Evolutionary conservation across 2,329 filamentous ascomycete species (phyloP).

Genomic region (Alternaria dauci): DNA sequence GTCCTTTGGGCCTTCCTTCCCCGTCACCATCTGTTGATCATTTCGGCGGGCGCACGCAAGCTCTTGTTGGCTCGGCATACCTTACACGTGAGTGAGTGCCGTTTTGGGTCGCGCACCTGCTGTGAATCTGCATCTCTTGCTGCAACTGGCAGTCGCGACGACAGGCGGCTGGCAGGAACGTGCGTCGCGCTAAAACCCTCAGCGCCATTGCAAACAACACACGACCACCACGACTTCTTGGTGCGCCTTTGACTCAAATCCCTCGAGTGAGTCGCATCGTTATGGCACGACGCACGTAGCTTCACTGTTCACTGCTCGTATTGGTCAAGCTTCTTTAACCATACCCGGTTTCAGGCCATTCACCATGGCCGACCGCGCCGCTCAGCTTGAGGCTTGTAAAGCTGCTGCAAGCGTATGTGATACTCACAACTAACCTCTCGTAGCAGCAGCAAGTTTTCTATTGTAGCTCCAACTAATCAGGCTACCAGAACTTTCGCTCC

Average conservation of each 20-base stretch:
- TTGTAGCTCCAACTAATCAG: conserved; percentile 27
- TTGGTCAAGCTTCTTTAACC: background rate
- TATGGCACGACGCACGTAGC: conserved; percentile 15
- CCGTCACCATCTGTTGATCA: background rate
- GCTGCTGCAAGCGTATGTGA: conserved; percentile 47
- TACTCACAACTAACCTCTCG: conserved; percentile 22
- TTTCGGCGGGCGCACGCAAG: background rate
- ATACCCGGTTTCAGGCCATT: conserved; percentile 4
- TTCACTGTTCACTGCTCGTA: background rate
- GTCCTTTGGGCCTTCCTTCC: conserved; percentile 3
- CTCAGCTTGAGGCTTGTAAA: conserved; percentile 41
- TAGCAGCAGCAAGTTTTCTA: background rate
- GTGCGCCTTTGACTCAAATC: background rate
- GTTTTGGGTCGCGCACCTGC: background rate
- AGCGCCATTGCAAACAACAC: conserved; percentile 31
- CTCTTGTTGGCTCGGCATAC: background rate
- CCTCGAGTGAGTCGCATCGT: conserved; percentile 8
- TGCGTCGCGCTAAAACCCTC: conserved; percentile 25
- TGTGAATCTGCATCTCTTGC: background rate
- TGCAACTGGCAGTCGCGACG: conserved; percentile 11
- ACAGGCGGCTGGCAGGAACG: conserved; percentile 23
- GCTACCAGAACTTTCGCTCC: conserved; percentile 42
- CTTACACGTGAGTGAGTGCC: background rate
- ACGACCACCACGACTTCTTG: conserved; percentile 1
- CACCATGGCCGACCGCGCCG: conserved; percentile 39